Evolutionary conservation across 2,329 filamentous ascomycete genomes (phyloP).

Genomic region (Fusarium duplospermum): DNA sequence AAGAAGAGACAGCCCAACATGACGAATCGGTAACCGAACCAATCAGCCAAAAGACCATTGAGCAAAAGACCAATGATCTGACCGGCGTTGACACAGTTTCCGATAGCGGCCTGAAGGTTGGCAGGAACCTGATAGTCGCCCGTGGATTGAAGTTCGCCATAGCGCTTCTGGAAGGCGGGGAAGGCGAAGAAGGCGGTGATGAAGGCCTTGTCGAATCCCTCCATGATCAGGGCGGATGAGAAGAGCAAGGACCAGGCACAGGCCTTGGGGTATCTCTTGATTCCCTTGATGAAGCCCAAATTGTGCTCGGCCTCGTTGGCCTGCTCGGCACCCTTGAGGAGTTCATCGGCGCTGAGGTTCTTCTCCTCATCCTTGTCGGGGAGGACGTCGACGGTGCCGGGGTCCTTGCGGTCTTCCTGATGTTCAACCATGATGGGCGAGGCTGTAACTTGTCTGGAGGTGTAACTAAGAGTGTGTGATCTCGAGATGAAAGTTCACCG

Average conservation of each 20-base stretch:
- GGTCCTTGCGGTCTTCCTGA: slow-evolving; percentile 29
- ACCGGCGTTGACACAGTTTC: slow-evolving; percentile 59
- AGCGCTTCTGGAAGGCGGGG: slow-evolving; percentile 51
- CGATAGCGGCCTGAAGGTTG: slow-evolving; percentile 61
- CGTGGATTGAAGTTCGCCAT: slow-evolving; percentile 48
- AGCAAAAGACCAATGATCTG: slow-evolving; percentile 62
- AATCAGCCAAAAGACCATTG: slow-evolving; percentile 60
- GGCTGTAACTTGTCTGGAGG: no score
- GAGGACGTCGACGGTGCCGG: slow-evolving; percentile 8
- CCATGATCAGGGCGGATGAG: slow-evolving; percentile 54
- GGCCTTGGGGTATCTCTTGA: slow-evolving; percentile 54
- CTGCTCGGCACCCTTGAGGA: slow-evolving; percentile 31
- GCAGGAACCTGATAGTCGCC: slow-evolving; percentile 59
- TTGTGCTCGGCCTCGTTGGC: slow-evolving; percentile 44
- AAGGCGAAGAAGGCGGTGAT: slow-evolving; percentile 55
- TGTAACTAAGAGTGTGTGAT: not conserved
- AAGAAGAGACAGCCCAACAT: slow-evolving; percentile 55
- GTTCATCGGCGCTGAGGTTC: slow-evolving; percentile 14
- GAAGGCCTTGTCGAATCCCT: slow-evolving; percentile 54
- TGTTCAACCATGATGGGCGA: slow-evolving; percentile 22
- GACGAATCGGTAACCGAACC: slow-evolving; percentile 57
- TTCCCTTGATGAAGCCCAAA: slow-evolving; percentile 47
- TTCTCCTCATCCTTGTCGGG: slow-evolving; percentile 25
- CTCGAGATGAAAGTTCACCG: not conserved
- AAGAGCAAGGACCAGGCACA: slow-evolving; percentile 52